A percentile compares a stretch with the other conserved stretches of the same genome.
Evolutionary conservation across 495 filamentous ascomycete genomes (phyloP).

Genomic region (Lasiosphaeriaceae sp.): DNA sequence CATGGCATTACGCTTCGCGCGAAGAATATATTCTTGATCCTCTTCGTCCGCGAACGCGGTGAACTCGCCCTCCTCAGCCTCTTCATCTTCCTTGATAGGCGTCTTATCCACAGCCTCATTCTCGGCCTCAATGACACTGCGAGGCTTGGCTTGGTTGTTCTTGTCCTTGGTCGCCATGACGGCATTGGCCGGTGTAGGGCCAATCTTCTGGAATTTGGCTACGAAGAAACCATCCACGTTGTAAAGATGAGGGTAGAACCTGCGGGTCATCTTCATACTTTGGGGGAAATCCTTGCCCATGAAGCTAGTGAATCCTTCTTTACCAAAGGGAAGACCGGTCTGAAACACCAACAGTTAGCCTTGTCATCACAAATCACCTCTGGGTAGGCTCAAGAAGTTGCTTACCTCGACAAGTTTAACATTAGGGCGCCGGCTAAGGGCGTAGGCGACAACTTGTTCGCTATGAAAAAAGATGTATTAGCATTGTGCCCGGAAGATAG

Average conservation of each 20-base stretch:
- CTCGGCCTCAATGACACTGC: conserved; percentile 19
- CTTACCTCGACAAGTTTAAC: conserved; percentile 75
- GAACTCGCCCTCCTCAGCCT: conserved; percentile 56
- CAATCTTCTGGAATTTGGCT: conserved; percentile 92
- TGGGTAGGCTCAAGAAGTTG: not conserved
- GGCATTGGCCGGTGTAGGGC: conserved; percentile 59
- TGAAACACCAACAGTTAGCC: conserved; percentile 11
- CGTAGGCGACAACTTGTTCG: conserved; percentile 90
- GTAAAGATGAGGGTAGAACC: conserved; percentile 92
- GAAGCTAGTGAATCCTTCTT: conserved; percentile 82
- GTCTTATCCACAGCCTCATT: conserved; percentile 47
- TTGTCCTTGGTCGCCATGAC: conserved; percentile 38
- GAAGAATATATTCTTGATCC: conserved; percentile 71
- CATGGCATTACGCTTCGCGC: conserved; percentile 62
- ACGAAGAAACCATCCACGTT: conserved; percentile 99
- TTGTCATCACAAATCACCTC: not conserved
- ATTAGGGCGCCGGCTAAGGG: conserved; percentile 84
- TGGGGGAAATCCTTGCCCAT: conserved; percentile 86
- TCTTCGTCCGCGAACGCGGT: conserved; percentile 87
- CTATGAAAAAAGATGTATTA: conserved; percentile 89
- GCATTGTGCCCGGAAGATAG: conserved; percentile 39
- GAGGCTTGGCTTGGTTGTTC: conserved; percentile 26
- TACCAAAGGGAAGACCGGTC: conserved; percentile 88
- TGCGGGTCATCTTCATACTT: conserved; percentile 76
- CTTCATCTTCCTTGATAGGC: conserved; percentile 44